Percentiles rank a stretch among this genome's conserved stretches.
Evolutionary conservation across 148 eudicot species (phyloP).

Genomic region (Spergularia bocconei): DNA sequence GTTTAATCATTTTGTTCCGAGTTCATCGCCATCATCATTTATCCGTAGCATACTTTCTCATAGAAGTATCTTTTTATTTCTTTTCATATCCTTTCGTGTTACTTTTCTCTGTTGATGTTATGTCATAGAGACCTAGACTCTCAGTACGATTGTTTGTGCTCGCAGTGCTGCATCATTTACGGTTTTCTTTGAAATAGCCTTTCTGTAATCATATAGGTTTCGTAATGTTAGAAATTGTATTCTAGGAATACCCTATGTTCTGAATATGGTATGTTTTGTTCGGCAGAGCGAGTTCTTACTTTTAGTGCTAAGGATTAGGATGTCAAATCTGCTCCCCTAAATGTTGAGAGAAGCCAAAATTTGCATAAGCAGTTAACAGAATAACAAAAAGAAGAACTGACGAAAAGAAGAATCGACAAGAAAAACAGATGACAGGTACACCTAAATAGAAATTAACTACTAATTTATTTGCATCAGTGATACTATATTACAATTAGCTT

Average conservation of each 20-base stretch:
- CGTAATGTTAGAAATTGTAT: not conserved
- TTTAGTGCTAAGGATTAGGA: not conserved
- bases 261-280: not conserved
- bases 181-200: not conserved
- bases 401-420: no score
- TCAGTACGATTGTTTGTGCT: not conserved
- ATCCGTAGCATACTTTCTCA: not conserved
- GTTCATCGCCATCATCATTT: constrained; percentile 5
- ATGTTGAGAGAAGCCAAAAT: no score
- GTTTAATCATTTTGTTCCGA: not conserved
- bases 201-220: not conserved
- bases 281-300: not conserved
- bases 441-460: not conserved
- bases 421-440: not conserved
- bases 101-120: not conserved
- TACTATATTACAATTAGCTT: constrained; percentile 29
- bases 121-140: not conserved
- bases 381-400: not conserved
- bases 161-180: not conserved
- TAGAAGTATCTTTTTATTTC: no score
- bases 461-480: constrained; percentile 19
- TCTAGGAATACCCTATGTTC: not conserved
- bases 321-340: not conserved
- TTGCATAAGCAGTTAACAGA: not conserved
- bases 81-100: not conserved